Evolutionary conservation across 1,139 yeast genomes (phyloP), one percentile per base, ranked within the genome.

Genomic region (Geotrichum aggregatum): DNA sequence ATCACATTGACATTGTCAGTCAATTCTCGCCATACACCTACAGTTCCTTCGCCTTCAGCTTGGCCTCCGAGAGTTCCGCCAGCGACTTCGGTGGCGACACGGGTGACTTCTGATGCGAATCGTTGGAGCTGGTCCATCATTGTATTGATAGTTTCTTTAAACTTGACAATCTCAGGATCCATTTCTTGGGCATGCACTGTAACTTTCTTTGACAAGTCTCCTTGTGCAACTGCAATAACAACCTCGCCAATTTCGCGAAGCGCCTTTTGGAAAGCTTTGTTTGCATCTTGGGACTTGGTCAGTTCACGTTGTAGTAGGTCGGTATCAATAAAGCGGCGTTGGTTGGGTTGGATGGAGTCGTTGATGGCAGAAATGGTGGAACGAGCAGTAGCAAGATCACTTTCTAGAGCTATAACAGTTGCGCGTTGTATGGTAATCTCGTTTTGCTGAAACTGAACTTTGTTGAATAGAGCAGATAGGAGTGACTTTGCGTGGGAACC

Each of bases 61-160:
- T 85, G 94, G 34, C 95, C 95, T 59, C 95, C 95, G 48, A 87
- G 74, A 56, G 87, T 87, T 57, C 95, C 95, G 63, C 86, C 87
- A 35, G 95, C 92, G 30, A 87, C 95, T 63, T 87, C 94, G 10
- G 91, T 85, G 42, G 95, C 95, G 18, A 87, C 88, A 57, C 87
- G 81, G 31, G 92, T 84, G 36, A 86, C 94, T 67, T 86, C 95
- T 56, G 79, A 78, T 22, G 94, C 91, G 67, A 87, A 87, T 11
- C 87, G 78, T 65, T 84, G 92, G 55, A 87, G 74, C 68, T 86
- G 94, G 66, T 84, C 91, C 86, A 87, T 85, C 91, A 87, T 85
- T 16, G 88, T 82, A 66, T 87, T 87, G 63, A 87, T 86, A 14
- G 94, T 84, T 55, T 81, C 82, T 66, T 87, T 87, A 61, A 86